These are phyloP conservation scores for Nectriaceae sp. DNA, from an alignment of 2,329 filamentous ascomycete species.

Conservation along the genomic window DNA sequence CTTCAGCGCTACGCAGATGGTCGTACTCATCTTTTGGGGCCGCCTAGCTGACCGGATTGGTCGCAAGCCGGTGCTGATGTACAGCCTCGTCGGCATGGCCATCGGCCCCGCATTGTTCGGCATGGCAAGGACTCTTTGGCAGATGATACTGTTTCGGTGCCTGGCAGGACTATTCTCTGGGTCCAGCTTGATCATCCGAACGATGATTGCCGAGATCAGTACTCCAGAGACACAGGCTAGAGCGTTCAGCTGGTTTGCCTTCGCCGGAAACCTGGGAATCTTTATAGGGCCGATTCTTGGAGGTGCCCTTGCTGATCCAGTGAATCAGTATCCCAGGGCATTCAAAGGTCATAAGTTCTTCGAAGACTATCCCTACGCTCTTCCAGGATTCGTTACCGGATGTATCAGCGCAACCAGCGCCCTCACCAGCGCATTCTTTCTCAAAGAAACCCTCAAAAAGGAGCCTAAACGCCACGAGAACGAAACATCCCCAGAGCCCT, in stretches of 20 bases:
- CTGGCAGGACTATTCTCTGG: constrained; percentile 74
- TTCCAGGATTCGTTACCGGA: constrained; percentile 56
- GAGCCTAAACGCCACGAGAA: constrained; percentile 8
- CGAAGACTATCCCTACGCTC: constrained; percentile 52
- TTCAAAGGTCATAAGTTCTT: constrained; percentile 52
- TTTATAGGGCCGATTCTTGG: constrained; percentile 72
- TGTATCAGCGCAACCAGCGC: constrained; percentile 58
- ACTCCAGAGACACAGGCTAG: constrained; percentile 69
- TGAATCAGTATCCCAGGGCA: constrained; percentile 57
- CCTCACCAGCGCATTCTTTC: constrained; percentile 52
- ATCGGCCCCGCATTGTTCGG: constrained; percentile 68
- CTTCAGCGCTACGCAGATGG: constrained; percentile 75
- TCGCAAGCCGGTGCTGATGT: constrained; percentile 71
- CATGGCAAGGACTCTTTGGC: constrained; percentile 63
- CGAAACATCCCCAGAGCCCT: not conserved
- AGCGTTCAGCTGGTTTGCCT: constrained; percentile 77
- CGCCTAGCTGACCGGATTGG: constrained; percentile 62
- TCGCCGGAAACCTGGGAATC: constrained; percentile 73
- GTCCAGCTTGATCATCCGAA: constrained; percentile 71
- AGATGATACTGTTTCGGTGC: constrained; percentile 75
- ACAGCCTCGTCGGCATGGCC: constrained; percentile 65
- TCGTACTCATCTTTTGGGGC: constrained; percentile 78
- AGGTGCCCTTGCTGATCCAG: constrained; percentile 69
- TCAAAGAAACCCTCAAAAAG: constrained; percentile 61
- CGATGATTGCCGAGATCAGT: constrained; percentile 76